Base-by-base conservation (phyloP, 192 early-diverging fungal species). In the Umbelopsis sp. region DNA sequence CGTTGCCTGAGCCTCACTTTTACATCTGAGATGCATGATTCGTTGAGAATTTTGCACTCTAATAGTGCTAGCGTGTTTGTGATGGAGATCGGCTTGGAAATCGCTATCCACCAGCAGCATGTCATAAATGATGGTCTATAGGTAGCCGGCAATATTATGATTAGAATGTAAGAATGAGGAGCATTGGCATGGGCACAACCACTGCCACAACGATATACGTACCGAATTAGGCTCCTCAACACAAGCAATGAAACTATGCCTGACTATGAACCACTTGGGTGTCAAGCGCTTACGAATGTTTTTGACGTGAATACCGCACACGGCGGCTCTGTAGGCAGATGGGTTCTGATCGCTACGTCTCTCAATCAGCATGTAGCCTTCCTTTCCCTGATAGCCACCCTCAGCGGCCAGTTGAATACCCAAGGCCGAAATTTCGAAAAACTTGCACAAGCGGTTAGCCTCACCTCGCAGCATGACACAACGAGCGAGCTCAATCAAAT, bases 231-330 rank as follows among this genome's bases (percentile, higher is more conserved):
- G 83, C 18, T 78, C 74, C n/a, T 78, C 71, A 2, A 81, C 79
- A 37, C 79, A 74, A 68, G 82, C 76, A 16, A 85, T 73, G 41
- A 71, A 85, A 25, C 84, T 88, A 71, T 92, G 89, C 33, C 91
- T 86, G 37, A 89, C 87, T 37, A 92, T 74, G 67, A 92, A 86
- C 84, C 89, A 92, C 75, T 90, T 88, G 21, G 85, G 80, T 20
- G 80, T 78, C 76, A 61, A 33, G 2, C 55, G 27, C 30, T 61
- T 27, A 25, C 33, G 55, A 13, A 61, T 18, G 4, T 61, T 61
- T 30, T 61, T 33, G 30, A 61, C 16, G 3, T 66, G 46, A 1
- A 66, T 44, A 6, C 65, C 65, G 25, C 65, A 66, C 41, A 66
- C 22, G 23, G 65, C 65, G 8, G 46, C 41, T 22, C 41, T 21